Percentiles rank a stretch among this genome's conserved stretches.
These are phyloP conservation scores for Ganoderma lucidum DNA, from an alignment of 1,284 basidiomycete species.

Conservation along the genomic window DNA sequence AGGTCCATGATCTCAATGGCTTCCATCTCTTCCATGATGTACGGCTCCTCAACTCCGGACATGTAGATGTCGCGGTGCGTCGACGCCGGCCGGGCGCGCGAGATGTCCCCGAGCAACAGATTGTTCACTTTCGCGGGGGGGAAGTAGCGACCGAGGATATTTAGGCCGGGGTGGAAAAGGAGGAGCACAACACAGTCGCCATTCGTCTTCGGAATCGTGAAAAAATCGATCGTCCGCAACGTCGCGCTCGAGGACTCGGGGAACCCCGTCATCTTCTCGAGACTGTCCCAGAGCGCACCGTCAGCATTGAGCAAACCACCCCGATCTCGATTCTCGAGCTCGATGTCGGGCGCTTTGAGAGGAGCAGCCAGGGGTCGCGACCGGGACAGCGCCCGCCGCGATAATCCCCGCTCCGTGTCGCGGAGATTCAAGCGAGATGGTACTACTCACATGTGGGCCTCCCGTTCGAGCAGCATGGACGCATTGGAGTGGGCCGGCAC, in stretches of 20 bases:
- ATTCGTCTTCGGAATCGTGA: constrained; percentile 66
- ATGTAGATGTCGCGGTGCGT: constrained; percentile 60
- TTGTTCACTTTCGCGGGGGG: constrained; percentile 72
- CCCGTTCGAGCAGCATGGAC: constrained; percentile 73
- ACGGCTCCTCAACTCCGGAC: constrained; percentile 55
- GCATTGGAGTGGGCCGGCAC: constrained; percentile 73
- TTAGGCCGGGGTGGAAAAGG: constrained; percentile 69
- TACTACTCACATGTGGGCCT: constrained; percentile 72
- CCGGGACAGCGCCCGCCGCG: constrained; percentile 5
- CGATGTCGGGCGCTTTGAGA: neutral
- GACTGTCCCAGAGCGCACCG: constrained; percentile 44
- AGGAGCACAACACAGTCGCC: constrained; percentile 74
- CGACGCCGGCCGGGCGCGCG: constrained; percentile 49
- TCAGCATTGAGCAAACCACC: constrained; percentile 2
- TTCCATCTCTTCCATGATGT: constrained; percentile 60
- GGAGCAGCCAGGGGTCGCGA: neutral
- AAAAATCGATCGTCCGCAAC: constrained; percentile 67
- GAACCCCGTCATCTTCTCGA: constrained; percentile 58
- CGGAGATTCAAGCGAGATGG: constrained; percentile 3
- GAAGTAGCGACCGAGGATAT: constrained; percentile 71
- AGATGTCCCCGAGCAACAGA: constrained; percentile 65
- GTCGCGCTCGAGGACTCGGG: constrained; percentile 60
- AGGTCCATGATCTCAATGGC: constrained; percentile 76
- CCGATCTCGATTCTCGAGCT: neutral
- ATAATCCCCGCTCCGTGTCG: neutral